Conservation (phyloP, 352 stramenopile species). For the Phytophthora citrophthora region DNA sequence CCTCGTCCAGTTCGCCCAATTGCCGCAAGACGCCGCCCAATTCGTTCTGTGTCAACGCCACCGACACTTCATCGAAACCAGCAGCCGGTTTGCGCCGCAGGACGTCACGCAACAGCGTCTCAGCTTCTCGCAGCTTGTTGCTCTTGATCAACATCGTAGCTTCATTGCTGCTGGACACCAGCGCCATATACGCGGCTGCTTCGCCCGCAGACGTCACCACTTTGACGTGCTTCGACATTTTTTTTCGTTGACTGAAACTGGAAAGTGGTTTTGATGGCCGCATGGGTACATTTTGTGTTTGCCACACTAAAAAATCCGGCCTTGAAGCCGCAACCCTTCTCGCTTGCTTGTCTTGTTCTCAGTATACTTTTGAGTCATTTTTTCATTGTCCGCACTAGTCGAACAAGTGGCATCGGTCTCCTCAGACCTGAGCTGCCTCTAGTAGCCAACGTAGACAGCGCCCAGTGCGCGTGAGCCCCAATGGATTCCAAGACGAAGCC, state of each 20-base stretch:
- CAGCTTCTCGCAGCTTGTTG: constrained; percentile 47
- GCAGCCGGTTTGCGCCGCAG: constrained; percentile 48
- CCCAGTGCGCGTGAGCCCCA: neutral
- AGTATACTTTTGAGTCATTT: constrained; percentile 13
- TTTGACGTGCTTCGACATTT: constrained; percentile 20
- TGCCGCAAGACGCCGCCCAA: constrained; percentile 57
- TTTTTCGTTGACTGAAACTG: too few species aligned
- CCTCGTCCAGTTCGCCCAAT: constrained; percentile 53
- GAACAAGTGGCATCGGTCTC: neutral
- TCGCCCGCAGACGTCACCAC: constrained; percentile 35
- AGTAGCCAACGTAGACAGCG: too few species aligned
- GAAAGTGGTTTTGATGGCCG: neutral
- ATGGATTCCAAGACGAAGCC: constrained; percentile 12
- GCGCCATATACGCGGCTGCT: constrained; percentile 52
- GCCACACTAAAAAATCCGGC: constrained; percentile 3
- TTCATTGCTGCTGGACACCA: constrained; percentile 58
- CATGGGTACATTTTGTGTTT: constrained; percentile 9
- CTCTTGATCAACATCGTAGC: constrained; percentile 45
- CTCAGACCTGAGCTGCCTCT: neutral
- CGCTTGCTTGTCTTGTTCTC: constrained; percentile 11
- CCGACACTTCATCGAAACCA: constrained; percentile 64
- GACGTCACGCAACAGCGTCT: constrained; percentile 53
- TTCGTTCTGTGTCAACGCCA: constrained; percentile 68
- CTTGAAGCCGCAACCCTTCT: constrained; percentile 15
- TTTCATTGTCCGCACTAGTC: constrained; percentile 4